Base-by-base conservation (phyloP, 2,329 filamentous ascomycete genomes). In the Chrysosphaeria jannelii region DNA sequence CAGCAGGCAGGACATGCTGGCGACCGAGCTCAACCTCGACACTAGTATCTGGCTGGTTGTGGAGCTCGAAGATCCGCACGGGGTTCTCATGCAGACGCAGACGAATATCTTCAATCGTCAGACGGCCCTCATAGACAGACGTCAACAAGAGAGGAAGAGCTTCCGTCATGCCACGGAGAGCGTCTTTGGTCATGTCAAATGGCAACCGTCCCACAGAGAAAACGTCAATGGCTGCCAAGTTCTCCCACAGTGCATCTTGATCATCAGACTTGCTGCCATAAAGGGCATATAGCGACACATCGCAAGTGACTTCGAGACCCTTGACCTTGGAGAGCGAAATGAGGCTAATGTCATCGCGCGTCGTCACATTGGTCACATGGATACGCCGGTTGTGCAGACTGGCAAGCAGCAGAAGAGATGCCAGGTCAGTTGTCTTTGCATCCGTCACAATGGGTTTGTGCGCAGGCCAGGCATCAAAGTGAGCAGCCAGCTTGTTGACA, bases 401-500 rank as follows among this genome's bases (percentile, higher is more conserved):
- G 17, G 71, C 71, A 31, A 79, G 52, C 22, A 79, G 50, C 22
- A 79, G 50, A 31, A 29, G 68, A 1, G 71, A 78, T n/a, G 71
- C 71, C 28, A 79, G 53, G 36, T 30, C 71, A 2, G 68, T 75
- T 26, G 65, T 61, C 49, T 74, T 75, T 24, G 71, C 72, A 43
- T 79, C 71, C 1, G 72, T 79, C 35, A 79, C 51, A 35, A 79
- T 72, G 23, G 71, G 69, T 49, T 79, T 79, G 48, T 62, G 65
- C 4, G 52, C 49, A 17, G 71, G 71, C 71, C 71, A 79, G 13
- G 63, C 55, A 29, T 66, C 66, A 36, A 79, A 79, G 47, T 79
- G 71, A 29, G 65, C 60, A 25, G 68, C 74, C 30, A 78, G 68
- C 7, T 70, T 63, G 11, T 71, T 68, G 21, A 78, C 71, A 49